A percentile compares a stretch with the other conserved stretches of the same genome.
These are phyloP conservation scores for Ceratobasidium sp. DNA, from an alignment of 1,284 basidiomycete genomes.

Conservation along the genomic window DNA sequence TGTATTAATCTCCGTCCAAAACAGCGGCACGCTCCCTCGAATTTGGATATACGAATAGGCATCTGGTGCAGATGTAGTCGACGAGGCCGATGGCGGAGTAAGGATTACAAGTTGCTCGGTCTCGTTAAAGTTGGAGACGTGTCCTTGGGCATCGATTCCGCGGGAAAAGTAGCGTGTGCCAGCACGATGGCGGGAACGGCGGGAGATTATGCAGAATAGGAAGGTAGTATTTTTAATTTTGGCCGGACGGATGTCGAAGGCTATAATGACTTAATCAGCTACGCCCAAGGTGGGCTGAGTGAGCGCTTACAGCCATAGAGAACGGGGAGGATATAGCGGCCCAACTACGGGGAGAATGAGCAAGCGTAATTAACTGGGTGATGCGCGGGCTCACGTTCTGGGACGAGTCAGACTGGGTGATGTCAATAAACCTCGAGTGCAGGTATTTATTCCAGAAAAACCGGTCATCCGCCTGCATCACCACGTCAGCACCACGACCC, in stretches of 20 bases:
- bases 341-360: slow-evolving; percentile 64
- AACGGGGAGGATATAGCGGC: slow-evolving; percentile 89
- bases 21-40: slow-evolving; percentile 92
- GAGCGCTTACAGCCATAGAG: slow-evolving; percentile 84
- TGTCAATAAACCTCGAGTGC: slow-evolving; percentile 78
- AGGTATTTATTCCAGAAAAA: slow-evolving; percentile 98
- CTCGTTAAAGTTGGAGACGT: slow-evolving; percentile 93
- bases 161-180: slow-evolving; percentile 98
- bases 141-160: slow-evolving; percentile 86
- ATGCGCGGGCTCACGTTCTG: slow-evolving; percentile 66
- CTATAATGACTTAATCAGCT: slow-evolving; percentile 57
- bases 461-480: slow-evolving; percentile 83
- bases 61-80: slow-evolving; percentile 50
- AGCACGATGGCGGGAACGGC: slow-evolving; percentile 92
- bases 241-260: slow-evolving; percentile 86
- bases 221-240: slow-evolving; percentile 84
- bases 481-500: slow-evolving; percentile 43
- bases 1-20: slow-evolving; percentile 98
- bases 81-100: slow-evolving; percentile 61
- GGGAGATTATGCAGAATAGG: slow-evolving; percentile 83
- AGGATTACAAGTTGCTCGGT: slow-evolving; percentile 92
- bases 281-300: neutral
- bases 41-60: slow-evolving; percentile 85
- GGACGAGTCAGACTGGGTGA: slow-evolving; percentile 60
- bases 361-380: slow-evolving; percentile 33